These are phyloP conservation scores for Nicotiana tabacum DNA, from an alignment of 257 asterid genomes.

Conservation along the genomic window DNA sequence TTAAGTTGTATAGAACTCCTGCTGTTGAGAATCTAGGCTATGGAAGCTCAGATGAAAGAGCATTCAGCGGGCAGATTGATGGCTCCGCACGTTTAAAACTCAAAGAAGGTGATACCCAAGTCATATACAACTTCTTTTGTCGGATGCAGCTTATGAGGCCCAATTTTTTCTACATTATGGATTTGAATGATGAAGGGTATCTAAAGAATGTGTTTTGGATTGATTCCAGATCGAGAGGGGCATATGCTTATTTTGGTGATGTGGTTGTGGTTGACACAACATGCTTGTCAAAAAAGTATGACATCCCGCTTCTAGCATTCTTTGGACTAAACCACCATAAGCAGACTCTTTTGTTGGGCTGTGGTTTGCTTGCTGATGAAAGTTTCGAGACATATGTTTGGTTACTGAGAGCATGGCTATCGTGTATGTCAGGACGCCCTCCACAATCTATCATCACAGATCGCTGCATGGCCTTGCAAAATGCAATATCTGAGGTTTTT, in stretches of 20 bases:
- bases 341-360: slow-evolving; percentile 31
- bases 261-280: slow-evolving; percentile 29
- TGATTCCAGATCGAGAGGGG: slow-evolving; percentile 34
- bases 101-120: slow-evolving; percentile 25
- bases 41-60: slow-evolving; percentile 31
- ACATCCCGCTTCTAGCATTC: slow-evolving; percentile 27
- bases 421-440: slow-evolving; percentile 37
- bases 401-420: slow-evolving; percentile 44
- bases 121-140: slow-evolving; percentile 18
- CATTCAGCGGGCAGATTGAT: slow-evolving; percentile 15
- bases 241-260: slow-evolving; percentile 33
- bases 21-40: slow-evolving; percentile 15
- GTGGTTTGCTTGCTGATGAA: slow-evolving; percentile 32
- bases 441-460: slow-evolving; percentile 36
- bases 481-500: slow-evolving; percentile 35
- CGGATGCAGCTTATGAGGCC: slow-evolving; percentile 28
- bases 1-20: slow-evolving; percentile 54
- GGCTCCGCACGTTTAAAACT: slow-evolving; percentile 21
- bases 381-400: slow-evolving; percentile 29
- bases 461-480: slow-evolving; percentile 30
- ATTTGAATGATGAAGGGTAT: slow-evolving; percentile 33
- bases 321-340: slow-evolving; percentile 34
- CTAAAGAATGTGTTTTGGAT: slow-evolving; percentile 34
- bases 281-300: slow-evolving; percentile 28
- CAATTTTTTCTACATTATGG: slow-evolving; percentile 37